These are phyloP conservation scores for Diaporthe citri DNA, from an alignment of 2,329 filamentous ascomycete genomes.

Conservation along the genomic window DNA sequence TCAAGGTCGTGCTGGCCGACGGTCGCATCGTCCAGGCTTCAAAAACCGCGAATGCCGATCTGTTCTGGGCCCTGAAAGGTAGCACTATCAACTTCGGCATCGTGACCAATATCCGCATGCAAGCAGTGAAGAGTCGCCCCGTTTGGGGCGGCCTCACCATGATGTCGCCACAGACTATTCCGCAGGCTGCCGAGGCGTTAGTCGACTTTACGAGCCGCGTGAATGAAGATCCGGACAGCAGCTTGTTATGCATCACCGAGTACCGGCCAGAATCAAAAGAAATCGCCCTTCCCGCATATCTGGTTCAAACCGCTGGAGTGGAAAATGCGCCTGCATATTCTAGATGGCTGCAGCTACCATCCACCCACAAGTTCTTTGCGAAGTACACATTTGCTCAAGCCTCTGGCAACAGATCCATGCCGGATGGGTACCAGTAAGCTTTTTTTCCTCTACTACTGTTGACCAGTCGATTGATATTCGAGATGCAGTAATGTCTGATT, in stretches of 20 bases:
- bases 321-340: background rate
- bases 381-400: background rate
- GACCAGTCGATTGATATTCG: no score
- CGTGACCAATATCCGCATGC: background rate
- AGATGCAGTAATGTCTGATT: no score
- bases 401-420: background rate
- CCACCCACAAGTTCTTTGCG: background rate
- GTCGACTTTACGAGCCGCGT: background rate
- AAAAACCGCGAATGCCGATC: background rate
- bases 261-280: background rate
- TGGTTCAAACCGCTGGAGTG: background rate
- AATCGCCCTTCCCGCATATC: background rate
- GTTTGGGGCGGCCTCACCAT: background rate
- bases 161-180: background rate
- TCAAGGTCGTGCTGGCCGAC: background rate
- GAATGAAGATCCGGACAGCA: background rate
- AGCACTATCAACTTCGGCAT: background rate
- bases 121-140: background rate
- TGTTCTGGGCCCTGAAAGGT: background rate
- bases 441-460: no score
- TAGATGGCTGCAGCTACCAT: background rate
- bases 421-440: background rate
- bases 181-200: background rate
- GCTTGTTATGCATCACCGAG: background rate
- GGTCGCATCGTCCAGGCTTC: background rate